A percentile compares a stretch with the other conserved stretches of the same genome.
Evolutionary conservation across 305 asterid genomes (phyloP).

Genomic region (Fraxinus floribunda): DNA sequence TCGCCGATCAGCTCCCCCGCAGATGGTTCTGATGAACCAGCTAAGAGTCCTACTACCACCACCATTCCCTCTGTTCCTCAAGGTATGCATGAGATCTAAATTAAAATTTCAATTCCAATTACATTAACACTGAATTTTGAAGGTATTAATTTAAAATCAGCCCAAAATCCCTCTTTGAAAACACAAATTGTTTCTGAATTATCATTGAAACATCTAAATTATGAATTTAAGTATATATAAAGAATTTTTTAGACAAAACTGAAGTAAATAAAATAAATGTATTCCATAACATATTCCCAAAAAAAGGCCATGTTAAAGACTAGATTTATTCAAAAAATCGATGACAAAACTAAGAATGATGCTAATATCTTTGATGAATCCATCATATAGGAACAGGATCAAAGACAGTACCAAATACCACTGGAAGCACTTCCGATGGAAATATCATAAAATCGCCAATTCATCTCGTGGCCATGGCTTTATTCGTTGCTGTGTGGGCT

Average conservation of each 20-base stretch:
- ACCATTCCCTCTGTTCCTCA: constrained; percentile 30
- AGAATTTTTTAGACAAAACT: not conserved
- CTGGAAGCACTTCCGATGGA: constrained; percentile 35
- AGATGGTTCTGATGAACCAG: constrained; percentile 26
- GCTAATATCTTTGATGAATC: not conserved
- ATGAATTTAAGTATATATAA: not conserved
- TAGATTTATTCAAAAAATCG: not conserved
- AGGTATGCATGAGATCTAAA: constrained; percentile 24
- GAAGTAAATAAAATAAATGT: not conserved
- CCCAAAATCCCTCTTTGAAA: not conserved
- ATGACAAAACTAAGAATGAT: not conserved
- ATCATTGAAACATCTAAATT: not conserved
- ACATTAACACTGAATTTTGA: not conserved
- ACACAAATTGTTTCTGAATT: not conserved
- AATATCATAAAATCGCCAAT: constrained; percentile 26
- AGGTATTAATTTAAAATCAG: not conserved
- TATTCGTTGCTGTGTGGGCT: constrained; percentile 31
- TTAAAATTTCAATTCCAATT: not conserved
- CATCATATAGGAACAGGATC: constrained; percentile 33
- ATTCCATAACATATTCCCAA: not conserved
- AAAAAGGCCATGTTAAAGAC: not conserved
- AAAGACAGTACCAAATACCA: constrained; percentile 42
- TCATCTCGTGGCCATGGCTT: constrained; percentile 18
- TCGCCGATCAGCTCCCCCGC: constrained; percentile 32
- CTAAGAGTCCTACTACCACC: constrained; percentile 27